These are phyloP conservation scores for Aspergillus fijiensis DNA, from an alignment of 2,329 filamentous ascomycete genomes.

Conservation along the genomic window DNA sequence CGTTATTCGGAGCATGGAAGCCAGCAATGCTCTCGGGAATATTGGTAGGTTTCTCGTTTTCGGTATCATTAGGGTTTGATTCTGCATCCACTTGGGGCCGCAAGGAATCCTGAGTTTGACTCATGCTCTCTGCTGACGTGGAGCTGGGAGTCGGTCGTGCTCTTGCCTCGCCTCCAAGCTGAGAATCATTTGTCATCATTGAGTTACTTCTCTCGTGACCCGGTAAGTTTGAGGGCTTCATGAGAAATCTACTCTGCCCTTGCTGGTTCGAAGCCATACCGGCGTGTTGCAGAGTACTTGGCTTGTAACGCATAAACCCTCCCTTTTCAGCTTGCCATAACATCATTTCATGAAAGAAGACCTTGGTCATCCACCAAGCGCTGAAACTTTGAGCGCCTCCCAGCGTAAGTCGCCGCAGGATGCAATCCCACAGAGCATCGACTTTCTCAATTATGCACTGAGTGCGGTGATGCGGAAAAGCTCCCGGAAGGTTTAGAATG, in stretches of 20 bases:
- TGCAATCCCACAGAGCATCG: constrained; percentile 44
- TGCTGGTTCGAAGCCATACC: constrained; percentile 25
- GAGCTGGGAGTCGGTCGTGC: constrained; percentile 21
- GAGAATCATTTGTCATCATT: constrained; percentile 20
- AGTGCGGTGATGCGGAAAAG: constrained; percentile 43
- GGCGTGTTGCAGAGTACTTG: constrained; percentile 33
- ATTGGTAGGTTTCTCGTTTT: constrained; percentile 46
- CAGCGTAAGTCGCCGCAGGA: constrained; percentile 46
- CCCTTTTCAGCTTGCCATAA: constrained; percentile 86
- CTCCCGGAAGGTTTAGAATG: constrained; percentile 41
- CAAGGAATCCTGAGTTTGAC: constrained; percentile 17
- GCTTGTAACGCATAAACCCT: constrained; percentile 70
- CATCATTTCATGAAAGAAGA: constrained; percentile 93
- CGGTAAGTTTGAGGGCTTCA: constrained; percentile 22
- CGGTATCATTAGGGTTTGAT: constrained; percentile 20
- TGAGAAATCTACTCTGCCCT: constrained; percentile 20
- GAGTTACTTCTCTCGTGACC: constrained; percentile 16
- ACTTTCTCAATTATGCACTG: constrained; percentile 48
- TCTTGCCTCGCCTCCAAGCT: constrained; percentile 4
- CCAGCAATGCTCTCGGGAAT: constrained; percentile 44
- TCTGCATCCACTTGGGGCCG: constrained; percentile 20
- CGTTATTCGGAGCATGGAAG: constrained; percentile 47
- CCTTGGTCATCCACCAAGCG: constrained; percentile 72
- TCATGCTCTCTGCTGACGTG: constrained; percentile 17
- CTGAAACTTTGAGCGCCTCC: constrained; percentile 49